Percentiles rank a stretch among this genome's conserved stretches.
Conservation (phyloP, 2,329 filamentous ascomycete genomes). For the Lecanicillium sp. region DNA sequence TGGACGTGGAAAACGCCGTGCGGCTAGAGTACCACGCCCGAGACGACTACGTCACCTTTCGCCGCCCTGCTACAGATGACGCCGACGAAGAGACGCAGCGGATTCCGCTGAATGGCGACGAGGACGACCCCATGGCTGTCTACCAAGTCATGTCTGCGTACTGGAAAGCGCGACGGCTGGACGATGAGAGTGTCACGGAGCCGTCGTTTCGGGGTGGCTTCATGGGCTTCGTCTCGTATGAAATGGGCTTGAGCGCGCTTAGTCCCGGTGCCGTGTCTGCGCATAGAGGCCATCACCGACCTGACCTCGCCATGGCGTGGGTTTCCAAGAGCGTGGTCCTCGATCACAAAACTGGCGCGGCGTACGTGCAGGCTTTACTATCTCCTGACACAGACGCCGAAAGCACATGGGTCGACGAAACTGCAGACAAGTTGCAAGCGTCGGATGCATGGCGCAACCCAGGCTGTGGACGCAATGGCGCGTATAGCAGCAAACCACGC, state of each 20-base stretch:
- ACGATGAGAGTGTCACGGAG: constrained; percentile 10
- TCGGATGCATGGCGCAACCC: constrained; percentile 24
- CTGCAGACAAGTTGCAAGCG: constrained; percentile 20
- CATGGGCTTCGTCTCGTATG: constrained; percentile 78
- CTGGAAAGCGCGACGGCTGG: constrained; percentile 20
- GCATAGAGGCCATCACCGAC: constrained; percentile 32
- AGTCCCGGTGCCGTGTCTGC: constrained; percentile 19
- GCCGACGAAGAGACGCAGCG: constrained; percentile 18
- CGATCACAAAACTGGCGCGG: constrained; percentile 54
- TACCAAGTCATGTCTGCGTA: constrained; percentile 45
- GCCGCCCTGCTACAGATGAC: constrained; percentile 14
- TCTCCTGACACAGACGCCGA: constrained; percentile 17
- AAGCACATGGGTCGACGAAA: constrained; percentile 22
- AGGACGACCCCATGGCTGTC: constrained; percentile 26
- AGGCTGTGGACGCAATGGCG: constrained; percentile 7
- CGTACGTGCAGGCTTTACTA: constrained; percentile 60
- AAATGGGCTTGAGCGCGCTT: constrained; percentile 55
- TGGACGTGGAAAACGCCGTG: constrained; percentile 49
- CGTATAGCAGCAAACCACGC: background rate
- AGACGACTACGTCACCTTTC: constrained; percentile 26
- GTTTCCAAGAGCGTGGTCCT: constrained; percentile 69
- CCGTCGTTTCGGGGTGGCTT: constrained; percentile 72
- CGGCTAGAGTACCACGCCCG: constrained; percentile 50
- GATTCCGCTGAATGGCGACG: constrained; percentile 15
- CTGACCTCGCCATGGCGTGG: constrained; percentile 71